Conservation (phyloP, 257 asterid species). For the Salvia rosmarinus region DNA sequence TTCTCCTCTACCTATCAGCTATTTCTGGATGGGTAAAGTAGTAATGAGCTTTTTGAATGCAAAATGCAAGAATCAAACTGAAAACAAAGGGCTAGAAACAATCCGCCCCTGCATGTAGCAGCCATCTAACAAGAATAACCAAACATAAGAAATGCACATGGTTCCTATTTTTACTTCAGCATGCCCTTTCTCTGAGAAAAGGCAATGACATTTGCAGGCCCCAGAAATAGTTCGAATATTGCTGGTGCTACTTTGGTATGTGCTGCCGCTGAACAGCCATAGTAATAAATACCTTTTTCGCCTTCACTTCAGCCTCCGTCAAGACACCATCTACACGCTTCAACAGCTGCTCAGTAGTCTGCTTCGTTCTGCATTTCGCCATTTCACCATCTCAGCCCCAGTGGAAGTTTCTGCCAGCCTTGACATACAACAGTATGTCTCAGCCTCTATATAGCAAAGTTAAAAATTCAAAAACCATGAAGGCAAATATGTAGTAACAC, state of each 20-base stretch:
- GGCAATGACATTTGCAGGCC: neutral
- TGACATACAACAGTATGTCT: conserved; percentile 99
- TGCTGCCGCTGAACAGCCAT: neutral
- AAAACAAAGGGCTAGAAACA: neutral
- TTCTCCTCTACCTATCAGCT: neutral
- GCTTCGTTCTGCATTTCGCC: conserved; percentile 99
- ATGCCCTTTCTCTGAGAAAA: neutral
- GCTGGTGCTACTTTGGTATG: neutral
- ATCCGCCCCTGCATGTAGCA: neutral
- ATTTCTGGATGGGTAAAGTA: neutral
- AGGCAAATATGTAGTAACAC: conserved; percentile 25
- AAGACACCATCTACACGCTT: conserved; percentile 92
- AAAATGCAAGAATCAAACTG: neutral
- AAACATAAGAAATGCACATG: neutral
- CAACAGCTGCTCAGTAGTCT: conserved; percentile 91
- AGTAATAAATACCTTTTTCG: conserved; percentile 66
- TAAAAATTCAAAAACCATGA: conserved; percentile 21
- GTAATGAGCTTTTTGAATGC: neutral
- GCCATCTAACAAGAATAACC: conserved; percentile 1
- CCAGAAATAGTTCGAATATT: conserved; percentile 3
- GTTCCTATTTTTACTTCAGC: neutral
- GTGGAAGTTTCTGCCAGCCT: conserved; percentile 88
- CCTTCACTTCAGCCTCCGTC: conserved; percentile 89
- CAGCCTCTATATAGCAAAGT: conserved; percentile 62
- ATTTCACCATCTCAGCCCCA: conserved; percentile 92